Base-by-base conservation (phyloP, 768 basidiomycete genomes). In the Serendipita sp. region DNA sequence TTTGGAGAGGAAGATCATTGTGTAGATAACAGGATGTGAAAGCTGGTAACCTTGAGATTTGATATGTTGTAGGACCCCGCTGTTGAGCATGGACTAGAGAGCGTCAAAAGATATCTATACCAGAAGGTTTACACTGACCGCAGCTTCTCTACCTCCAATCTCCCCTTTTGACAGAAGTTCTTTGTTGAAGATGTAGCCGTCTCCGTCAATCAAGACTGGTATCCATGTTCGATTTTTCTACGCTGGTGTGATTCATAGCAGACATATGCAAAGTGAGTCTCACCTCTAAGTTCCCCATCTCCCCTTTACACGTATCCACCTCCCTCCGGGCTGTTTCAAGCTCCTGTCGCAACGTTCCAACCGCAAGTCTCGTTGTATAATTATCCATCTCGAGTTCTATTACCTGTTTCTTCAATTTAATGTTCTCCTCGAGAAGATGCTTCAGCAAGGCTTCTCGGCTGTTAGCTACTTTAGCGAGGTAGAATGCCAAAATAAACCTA, bases 161-260 rank as follows among this genome's bases (percentile, higher is more conserved):
- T 81, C 80, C 4, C 87, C 88, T 72, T 84, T 83, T 35, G 70
- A 71, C 45, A 90, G 74, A 65, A 86, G 77, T 18, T 81, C 75
- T 56, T 77, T 78, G 64, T 77, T 76, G 75, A 90, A 89, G 68
- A 88, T 74, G 67, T 82, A 82, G 56, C 81, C 80, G 71, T 88
- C 83, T 45, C 86, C 88, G 69, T 89, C 85, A 69, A 90, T 78
- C 68, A 86, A 80, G 70, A 86, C 87, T 68, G 88, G 78, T 66
- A 89, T 83, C 69, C 89, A 37, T 18, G n/a, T 51, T n/a, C 18
- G 30, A 51, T 51, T 16, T 7, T 2, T 5, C 48, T 51, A 16
- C 16, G 48, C 8, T 18, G 16, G 5, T 8, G n/a, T 51, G 5
- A 32, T 32, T 18, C 48, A 8, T 8, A 5, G 30, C 16, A 8